Conservation (phyloP, 2,329 filamentous ascomycete species). For the Bretziella fagacearum region DNA sequence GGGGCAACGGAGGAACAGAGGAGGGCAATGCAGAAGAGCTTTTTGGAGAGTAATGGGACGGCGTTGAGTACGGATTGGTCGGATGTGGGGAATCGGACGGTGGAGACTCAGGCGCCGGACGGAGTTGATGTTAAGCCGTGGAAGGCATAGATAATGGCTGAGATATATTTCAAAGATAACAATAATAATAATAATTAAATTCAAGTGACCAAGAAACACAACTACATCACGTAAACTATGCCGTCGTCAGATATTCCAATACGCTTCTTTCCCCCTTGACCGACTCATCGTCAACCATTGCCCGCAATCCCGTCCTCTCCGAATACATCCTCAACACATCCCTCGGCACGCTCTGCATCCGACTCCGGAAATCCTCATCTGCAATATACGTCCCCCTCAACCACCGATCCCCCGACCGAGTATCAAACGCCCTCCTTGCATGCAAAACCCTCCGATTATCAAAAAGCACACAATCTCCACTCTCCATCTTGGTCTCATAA, state of each 20-base stretch:
- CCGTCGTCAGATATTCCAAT: conserved; percentile 11
- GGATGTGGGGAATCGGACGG: conserved; percentile 55
- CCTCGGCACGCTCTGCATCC: conserved; percentile 14
- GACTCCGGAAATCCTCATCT: conserved; percentile 27
- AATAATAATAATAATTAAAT: neutral
- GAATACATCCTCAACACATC: conserved; percentile 11
- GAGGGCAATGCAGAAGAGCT: conserved; percentile 97
- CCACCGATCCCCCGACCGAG: conserved; percentile 52
- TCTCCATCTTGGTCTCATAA: conserved; percentile 54
- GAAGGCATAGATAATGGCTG: conserved; percentile 19
- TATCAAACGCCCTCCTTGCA: conserved; percentile 60
- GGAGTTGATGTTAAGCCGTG: conserved; percentile 65
- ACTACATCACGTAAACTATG: neutral
- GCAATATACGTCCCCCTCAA: conserved; percentile 74
- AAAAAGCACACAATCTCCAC: conserved; percentile 86
- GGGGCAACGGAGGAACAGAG: conserved; percentile 60
- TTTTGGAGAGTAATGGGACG: conserved; percentile 83
- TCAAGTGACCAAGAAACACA: neutral
- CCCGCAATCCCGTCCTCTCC: conserved; percentile 11
- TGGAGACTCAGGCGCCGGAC: conserved; percentile 58
- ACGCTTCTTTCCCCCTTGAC: conserved; percentile 8
- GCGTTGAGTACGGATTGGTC: conserved; percentile 82
- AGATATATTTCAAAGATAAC: neutral
- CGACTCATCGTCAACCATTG: neutral
- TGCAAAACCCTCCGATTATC: conserved; percentile 77